A percentile compares a stretch with the other conserved stretches of the same genome.
Conservation (phyloP, 208 protist species). For the Blastocrithidia nonstop region DNA sequence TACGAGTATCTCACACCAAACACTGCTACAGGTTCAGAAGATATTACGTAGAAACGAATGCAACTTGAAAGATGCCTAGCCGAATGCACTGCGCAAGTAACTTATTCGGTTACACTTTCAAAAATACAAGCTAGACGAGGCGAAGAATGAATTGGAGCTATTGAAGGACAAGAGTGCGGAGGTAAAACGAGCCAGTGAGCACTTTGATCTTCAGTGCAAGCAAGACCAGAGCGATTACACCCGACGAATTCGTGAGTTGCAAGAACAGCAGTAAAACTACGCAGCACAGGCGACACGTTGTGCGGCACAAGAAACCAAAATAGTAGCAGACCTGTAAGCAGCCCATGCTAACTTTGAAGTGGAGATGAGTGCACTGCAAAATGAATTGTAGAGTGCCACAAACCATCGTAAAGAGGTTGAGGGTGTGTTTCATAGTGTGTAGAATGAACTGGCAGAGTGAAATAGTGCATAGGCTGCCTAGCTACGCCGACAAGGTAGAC, state of each 20-base stretch:
- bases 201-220: conserved; percentile 63
- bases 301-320: conserved; percentile 27
- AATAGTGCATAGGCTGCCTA: too few species aligned
- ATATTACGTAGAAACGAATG: conserved; percentile 30
- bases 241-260: conserved; percentile 44
- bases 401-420: conserved; percentile 48
- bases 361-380: conserved; percentile 23
- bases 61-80: conserved; percentile 24
- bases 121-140: conserved; percentile 82
- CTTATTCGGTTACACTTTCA: conserved; percentile 78
- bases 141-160: conserved; percentile 47
- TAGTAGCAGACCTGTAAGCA: conserved; percentile 35
- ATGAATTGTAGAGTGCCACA: conserved; percentile 34
- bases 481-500: conserved; percentile 29
- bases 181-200: conserved; percentile 45
- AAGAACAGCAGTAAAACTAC: conserved; percentile 58
- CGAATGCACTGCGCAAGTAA: conserved; percentile 54
- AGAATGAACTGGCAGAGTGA: conserved; percentile 36
- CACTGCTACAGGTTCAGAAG: conserved; percentile 38
- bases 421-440: conserved; percentile 20
- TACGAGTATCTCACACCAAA: conserved; percentile 53
- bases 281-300: conserved; percentile 27
- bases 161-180: conserved; percentile 44
- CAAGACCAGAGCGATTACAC: conserved; percentile 52
- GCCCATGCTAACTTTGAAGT: conserved; percentile 18